Conservation (phyloP, 2,329 filamentous ascomycete species). For the Cladosporium oxysporum region DNA sequence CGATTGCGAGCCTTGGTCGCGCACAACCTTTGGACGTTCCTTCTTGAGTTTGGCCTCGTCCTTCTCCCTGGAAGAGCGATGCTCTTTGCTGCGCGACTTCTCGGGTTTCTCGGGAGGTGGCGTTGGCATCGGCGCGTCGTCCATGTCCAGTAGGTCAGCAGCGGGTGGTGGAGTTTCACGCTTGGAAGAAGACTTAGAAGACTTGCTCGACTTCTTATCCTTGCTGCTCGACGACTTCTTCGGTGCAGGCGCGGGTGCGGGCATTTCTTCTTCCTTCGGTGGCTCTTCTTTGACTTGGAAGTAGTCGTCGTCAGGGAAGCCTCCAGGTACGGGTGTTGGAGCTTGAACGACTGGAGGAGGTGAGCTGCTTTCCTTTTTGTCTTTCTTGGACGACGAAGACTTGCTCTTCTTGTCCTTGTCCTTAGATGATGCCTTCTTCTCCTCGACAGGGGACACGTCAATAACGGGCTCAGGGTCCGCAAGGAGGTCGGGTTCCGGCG, state of each 20-base stretch:
- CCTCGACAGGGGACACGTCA: conserved; percentile 20
- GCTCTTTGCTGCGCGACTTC: conserved; percentile 12
- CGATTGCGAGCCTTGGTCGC: conserved; percentile 60
- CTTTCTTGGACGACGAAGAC: conserved; percentile 21
- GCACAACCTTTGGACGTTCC: conserved; percentile 74
- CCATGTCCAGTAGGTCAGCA: conserved; percentile 34
- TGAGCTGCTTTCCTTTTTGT: conserved; percentile 22
- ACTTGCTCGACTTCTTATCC: conserved; percentile 38
- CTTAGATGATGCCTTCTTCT: conserved; percentile 24
- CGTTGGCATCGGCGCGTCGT: conserved; percentile 46
- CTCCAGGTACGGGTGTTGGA: conserved; percentile 47
- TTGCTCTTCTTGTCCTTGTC: conserved; percentile 24
- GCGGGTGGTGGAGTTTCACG: conserved; percentile 13
- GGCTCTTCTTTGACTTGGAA: conserved; percentile 23
- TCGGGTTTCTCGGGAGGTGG: conserved; percentile 48
- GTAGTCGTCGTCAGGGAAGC: conserved; percentile 49
- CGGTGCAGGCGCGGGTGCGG: conserved; percentile 22
- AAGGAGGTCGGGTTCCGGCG: conserved; percentile 23
- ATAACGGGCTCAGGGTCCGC: conserved; percentile 13
- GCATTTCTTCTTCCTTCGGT: conserved; percentile 20
- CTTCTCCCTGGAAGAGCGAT: conserved; percentile 28
- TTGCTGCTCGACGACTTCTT: conserved; percentile 32
- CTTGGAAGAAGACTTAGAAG: conserved; percentile 18
- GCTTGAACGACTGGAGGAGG: conserved; percentile 29
- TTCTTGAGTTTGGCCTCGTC: conserved; percentile 62